phyloP scores from a whole-genome alignment of 306 rosid species.

The Potentilla sterilis region DNA sequence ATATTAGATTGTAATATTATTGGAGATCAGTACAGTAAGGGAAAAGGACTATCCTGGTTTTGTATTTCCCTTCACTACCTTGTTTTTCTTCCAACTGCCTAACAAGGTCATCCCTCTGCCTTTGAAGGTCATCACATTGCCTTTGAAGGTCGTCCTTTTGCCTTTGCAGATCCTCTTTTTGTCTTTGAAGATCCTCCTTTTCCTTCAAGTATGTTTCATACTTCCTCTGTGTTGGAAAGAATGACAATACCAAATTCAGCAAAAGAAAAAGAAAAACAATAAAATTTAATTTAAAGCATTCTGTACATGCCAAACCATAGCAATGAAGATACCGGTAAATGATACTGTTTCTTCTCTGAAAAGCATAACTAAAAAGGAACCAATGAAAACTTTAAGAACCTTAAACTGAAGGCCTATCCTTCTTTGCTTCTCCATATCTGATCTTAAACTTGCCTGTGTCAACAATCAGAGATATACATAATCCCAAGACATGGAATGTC shows the following conservation, averaged over 20 bases:
- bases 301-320: not conserved
- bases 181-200: conserved; percentile 65
- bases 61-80: conserved; percentile 37
- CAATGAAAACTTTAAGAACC: conserved; percentile 39
- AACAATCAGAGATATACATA: conserved; percentile 20
- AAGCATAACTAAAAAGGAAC: not conserved
- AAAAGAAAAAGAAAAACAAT: not conserved
- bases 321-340: not conserved
- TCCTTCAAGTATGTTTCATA: conserved; percentile 52
- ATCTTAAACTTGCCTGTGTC: conserved; percentile 60
- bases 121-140: conserved; percentile 58
- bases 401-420: conserved; percentile 43
- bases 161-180: conserved; percentile 57
- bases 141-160: conserved; percentile 62
- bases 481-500: not conserved
- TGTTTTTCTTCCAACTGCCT: conserved; percentile 88
- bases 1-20: not conserved
- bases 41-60: not conserved
- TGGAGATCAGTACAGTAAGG: not conserved
- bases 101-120: conserved; percentile 68
- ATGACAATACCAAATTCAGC: not conserved
- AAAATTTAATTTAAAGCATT: not conserved
- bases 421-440: conserved; percentile 64
- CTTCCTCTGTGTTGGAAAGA: conserved; percentile 46
- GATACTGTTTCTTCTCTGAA: not conserved